Conservation (phyloP, 2,329 filamentous ascomycete genomes). For the Colletotrichum magnum region DNA sequence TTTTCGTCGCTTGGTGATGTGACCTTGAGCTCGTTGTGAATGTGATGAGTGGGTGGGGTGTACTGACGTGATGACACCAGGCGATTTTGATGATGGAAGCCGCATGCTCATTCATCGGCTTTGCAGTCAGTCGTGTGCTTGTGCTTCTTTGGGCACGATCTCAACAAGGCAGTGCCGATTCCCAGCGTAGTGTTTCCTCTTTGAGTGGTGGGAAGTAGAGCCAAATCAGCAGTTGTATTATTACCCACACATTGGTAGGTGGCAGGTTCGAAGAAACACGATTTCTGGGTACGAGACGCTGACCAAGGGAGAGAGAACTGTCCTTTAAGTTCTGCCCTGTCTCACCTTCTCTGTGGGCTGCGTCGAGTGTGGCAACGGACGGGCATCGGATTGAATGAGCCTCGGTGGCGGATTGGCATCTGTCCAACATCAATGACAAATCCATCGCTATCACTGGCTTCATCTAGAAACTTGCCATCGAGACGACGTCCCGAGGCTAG, state of each 20-base stretch:
- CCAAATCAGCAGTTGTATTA: not conserved
- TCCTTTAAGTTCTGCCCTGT: conserved; percentile 46
- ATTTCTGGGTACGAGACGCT: conserved; percentile 47
- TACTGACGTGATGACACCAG: too few species aligned
- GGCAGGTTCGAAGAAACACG: too few species aligned
- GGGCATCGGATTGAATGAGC: conserved; percentile 48
- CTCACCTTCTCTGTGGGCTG: conserved; percentile 43
- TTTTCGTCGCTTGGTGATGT: too few species aligned
- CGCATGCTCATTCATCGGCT: too few species aligned
- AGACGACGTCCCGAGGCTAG: conserved; percentile 45
- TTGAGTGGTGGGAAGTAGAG: conserved; percentile 7
- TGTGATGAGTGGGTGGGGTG: too few species aligned
- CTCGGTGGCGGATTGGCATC: not conserved
- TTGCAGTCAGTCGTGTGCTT: too few species aligned
- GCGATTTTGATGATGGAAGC: too few species aligned
- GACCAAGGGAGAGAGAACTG: conserved; percentile 46
- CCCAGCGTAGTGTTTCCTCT: conserved; percentile 15
- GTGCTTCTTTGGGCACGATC: too few species aligned
- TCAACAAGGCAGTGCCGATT: not conserved
- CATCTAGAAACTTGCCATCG: conserved; percentile 50
- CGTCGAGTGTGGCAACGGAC: conserved; percentile 47
- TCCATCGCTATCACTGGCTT: conserved; percentile 56
- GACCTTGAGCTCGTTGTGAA: too few species aligned
- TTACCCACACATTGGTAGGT: not conserved
- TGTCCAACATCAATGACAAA: conserved; percentile 51